Base-by-base conservation (phyloP, 768 basidiomycete genomes). In the Hortiboletus campestris region DNA sequence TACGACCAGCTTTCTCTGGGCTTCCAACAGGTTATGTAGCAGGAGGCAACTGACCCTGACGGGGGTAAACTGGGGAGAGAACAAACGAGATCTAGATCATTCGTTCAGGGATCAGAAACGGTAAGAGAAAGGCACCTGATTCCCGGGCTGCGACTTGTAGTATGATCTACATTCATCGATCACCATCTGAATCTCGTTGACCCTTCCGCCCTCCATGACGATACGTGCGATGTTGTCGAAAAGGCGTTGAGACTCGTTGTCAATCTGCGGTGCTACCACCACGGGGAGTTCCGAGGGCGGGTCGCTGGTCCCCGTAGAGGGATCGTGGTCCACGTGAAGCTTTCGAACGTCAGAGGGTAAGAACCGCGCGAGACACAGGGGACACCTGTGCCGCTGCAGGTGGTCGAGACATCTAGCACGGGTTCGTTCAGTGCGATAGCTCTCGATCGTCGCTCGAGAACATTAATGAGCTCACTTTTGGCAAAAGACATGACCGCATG, bases 401-500 rank as follows among this genome's bases (percentile, higher is more conserved):
- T 77, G 74, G 36, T 78, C 67, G 47, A 88, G 74, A 65, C 87
- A 88, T 47, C 86, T 87, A 62, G 11, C 47, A 49, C 40, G 46
- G 41, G n/a, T 16, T 36, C 47, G 49, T 40, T 49, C 34, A 56
- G 47, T 43, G 46, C 38, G 41, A 52, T 52, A 53, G 20, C 48
- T 10, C 34, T 43, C 34, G 53, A 62, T 60, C 43, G 39, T 34
- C n/a, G 19, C 34, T 10, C 29, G 51, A 76, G 75, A 67, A 17
- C 44, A n/a, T n/a, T n/a, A 7, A 45, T 14, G 44, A 14, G 36
- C 73, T 63, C 39, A 75, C 75, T 58, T 71, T 58, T 73, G 71
- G 63, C 85, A 90, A 71, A 88, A 88, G 53, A 84, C 80, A 67
- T 90, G 88, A 17, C 89, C 89, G 57, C 89, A 91, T 45, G 76